Percentiles rank a stretch among this genome's conserved stretches.
Conservation (phyloP, 192 early-diverging fungal genomes). For the Coemansia asiatica region DNA sequence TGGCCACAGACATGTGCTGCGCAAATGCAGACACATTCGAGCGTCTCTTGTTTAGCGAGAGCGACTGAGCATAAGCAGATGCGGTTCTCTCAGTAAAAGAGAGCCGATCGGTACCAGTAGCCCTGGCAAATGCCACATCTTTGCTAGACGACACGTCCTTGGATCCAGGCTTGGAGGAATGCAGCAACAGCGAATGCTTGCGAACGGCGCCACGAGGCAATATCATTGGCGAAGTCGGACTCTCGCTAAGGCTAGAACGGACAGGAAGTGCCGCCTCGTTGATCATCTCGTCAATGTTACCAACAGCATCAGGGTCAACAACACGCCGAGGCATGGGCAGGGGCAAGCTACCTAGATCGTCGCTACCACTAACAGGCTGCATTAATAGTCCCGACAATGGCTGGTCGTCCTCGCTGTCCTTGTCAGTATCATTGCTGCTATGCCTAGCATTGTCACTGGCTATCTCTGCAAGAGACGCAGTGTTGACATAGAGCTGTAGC, state of each 20-base stretch:
- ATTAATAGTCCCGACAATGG: slow-evolving; percentile 42
- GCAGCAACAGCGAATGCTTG: slow-evolving; percentile 46
- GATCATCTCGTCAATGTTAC: slow-evolving; percentile 35
- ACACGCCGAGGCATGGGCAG: slow-evolving; percentile 44
- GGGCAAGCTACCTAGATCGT: slow-evolving; percentile 42
- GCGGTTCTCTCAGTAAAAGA: slow-evolving; percentile 3
- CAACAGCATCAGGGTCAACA: slow-evolving; percentile 34
- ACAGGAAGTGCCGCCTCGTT: slow-evolving; percentile 20
- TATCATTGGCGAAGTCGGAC: slow-evolving; percentile 29
- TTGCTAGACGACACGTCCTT: not conserved
- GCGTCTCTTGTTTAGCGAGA: slow-evolving; percentile 17
- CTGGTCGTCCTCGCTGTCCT: slow-evolving; percentile 44
- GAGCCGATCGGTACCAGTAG: slow-evolving; percentile 3
- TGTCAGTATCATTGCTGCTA: not conserved
- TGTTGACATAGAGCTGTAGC: slow-evolving; percentile 21
- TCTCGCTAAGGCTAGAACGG: slow-evolving; percentile 31
- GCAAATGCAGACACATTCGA: slow-evolving; percentile 19
- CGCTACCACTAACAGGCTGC: slow-evolving; percentile 18
- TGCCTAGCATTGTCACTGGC: not conserved
- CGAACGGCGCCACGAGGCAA: slow-evolving; percentile 18
- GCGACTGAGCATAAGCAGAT: not conserved
- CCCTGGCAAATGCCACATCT: not conserved
- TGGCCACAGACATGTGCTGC: not conserved
- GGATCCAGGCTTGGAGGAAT: slow-evolving; percentile 16
- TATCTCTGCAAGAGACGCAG: not conserved